Evolutionary conservation across 768 basidiomycete species (phyloP), one percentile per base, ranked within the genome.

Genomic region (Leccinum disarticulatum): DNA sequence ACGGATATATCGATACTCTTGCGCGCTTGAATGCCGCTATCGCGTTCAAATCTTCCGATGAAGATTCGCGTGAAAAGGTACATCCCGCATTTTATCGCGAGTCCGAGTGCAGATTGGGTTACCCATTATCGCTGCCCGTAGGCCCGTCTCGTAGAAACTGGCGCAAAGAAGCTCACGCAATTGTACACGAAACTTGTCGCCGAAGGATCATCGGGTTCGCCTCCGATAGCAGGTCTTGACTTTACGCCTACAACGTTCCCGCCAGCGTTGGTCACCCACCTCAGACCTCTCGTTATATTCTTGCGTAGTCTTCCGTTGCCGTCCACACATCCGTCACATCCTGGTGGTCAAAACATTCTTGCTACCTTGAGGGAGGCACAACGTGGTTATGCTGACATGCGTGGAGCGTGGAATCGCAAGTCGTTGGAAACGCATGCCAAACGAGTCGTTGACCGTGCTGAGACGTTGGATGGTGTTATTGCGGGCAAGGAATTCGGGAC

Each of bases 161-260:
- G 92, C 8, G 85, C 86, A 6, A 92, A 92, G 77, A 92, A 91
- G 68, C 78, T 93, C 10, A 81, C 86, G 0, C 90, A 91, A 65
- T 74, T 92, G 13, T 93, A 88, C 68, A 94, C 90, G n/a, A 91
- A 90, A 66, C 79, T 90, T 33, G 89, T 92, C n/a, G 91, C 92
- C 3, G 91, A 92, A 74, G 88, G 85, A 27, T 93, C 90, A 1
- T 88, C 90, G 3, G 90, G 90, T 30, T 78, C 81, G n/a, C 85
- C 87, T 6, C 86, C 84, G 0, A 77, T 80, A 41, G 82, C 86
- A 14, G 85, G 84, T 15, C 70, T 84, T 0, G 83, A 87, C 30
- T 83, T 84, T 52, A 74, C 79, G 27, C 77, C 80, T 46, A 73
- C 77, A 6, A 81, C 83, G 0, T 87, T 89, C 68, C 83, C 86